These are phyloP conservation scores for Botrytis byssoidea DNA, from an alignment of 2,329 filamentous ascomycete genomes.

Conservation along the genomic window DNA sequence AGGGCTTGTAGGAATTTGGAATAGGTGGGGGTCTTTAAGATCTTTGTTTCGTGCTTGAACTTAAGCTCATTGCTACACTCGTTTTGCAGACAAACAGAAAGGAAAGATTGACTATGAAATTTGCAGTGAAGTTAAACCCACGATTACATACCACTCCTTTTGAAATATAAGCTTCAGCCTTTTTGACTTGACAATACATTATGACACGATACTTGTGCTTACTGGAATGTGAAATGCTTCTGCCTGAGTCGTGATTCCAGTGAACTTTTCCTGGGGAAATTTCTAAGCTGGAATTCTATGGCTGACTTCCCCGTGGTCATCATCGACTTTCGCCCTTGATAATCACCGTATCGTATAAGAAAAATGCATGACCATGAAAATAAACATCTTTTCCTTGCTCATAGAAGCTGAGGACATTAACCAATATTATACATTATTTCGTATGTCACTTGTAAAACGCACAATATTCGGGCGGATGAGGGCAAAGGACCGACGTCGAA, in stretches of 20 bases:
- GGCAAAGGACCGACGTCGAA: background rate
- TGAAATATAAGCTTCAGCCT: background rate
- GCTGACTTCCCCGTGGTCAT: background rate
- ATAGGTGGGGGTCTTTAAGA: background rate
- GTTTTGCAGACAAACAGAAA: background rate
- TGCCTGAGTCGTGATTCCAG: background rate
- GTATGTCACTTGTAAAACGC: background rate
- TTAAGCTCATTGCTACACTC: background rate
- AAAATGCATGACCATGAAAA: background rate
- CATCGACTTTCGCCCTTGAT: background rate
- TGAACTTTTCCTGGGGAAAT: background rate
- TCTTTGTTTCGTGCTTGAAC: background rate
- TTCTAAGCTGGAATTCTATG: background rate
- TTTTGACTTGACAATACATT: background rate
- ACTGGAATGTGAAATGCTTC: background rate
- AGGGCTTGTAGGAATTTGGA: background rate
- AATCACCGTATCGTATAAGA: too few species aligned
- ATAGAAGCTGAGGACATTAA: background rate
- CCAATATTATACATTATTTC: background rate
- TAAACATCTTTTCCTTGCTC: background rate
- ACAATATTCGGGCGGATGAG: background rate
- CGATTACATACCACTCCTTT: background rate
- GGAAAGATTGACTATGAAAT: background rate
- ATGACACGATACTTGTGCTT: background rate
- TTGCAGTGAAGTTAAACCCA: background rate